Percentiles rank a stretch among this genome's conserved stretches.
Evolutionary conservation across 179 eudicot species (phyloP).

Genomic region (Pouteria campechiana): DNA sequence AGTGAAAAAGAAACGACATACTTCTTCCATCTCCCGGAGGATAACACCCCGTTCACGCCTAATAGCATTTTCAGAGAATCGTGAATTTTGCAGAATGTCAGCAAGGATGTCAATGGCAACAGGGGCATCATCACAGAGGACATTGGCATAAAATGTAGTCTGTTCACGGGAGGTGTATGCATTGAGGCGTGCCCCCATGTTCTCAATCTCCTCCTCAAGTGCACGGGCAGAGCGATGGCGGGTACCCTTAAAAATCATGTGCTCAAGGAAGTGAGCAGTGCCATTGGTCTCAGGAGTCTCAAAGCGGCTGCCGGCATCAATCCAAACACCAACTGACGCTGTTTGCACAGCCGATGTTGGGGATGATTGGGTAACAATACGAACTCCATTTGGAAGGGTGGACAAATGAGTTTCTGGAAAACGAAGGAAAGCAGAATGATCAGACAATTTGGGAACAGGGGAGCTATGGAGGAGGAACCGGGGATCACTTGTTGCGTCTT

Average conservation of each 20-base stretch:
- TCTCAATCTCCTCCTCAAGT: slow-evolving; percentile 71
- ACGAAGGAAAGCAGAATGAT: no score
- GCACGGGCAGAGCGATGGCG: slow-evolving; percentile 24
- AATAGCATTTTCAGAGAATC: slow-evolving; percentile 17
- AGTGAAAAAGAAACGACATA: not conserved
- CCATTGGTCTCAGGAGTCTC: slow-evolving; percentile 62
- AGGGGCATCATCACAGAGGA: slow-evolving; percentile 21
- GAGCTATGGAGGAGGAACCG: slow-evolving; percentile 43
- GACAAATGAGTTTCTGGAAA: no score
- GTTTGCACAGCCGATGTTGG: no score
- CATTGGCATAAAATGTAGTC: slow-evolving; percentile 33
- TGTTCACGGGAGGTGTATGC: slow-evolving; percentile 36
- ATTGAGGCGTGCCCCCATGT: slow-evolving; percentile 42
- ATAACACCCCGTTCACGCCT: slow-evolving; percentile 26
- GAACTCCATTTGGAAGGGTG: no score
- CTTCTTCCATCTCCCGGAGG: slow-evolving; percentile 44
- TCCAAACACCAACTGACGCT: slow-evolving; percentile 53
- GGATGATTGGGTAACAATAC: no score
- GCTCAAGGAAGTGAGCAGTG: slow-evolving; percentile 65
- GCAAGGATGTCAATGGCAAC: slow-evolving; percentile 25
- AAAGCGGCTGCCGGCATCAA: slow-evolving; percentile 67
- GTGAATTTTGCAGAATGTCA: slow-evolving; percentile 32
- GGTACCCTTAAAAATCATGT: slow-evolving; percentile 70
- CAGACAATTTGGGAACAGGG: no score
- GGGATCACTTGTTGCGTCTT: no score